These are phyloP conservation scores for Talaromyces liani DNA, from an alignment of 495 filamentous ascomycete species.

Conservation along the genomic window DNA sequence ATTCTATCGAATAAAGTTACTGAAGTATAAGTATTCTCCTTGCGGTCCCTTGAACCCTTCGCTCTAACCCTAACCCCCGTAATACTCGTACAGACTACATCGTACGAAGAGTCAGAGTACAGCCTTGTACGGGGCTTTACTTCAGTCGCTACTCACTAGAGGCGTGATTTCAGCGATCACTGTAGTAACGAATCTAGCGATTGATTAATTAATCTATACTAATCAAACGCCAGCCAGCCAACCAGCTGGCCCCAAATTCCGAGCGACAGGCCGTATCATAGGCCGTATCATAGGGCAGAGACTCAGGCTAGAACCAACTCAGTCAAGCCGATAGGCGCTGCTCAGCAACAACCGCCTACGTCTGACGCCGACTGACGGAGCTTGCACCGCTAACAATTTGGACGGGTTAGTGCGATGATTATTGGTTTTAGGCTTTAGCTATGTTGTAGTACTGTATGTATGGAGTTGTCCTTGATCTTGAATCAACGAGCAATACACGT, in stretches of 20 bases:
- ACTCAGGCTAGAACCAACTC: neutral
- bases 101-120: neutral
- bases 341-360: neutral
- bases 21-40: neutral
- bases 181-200: slow-evolving; percentile 1
- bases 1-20: neutral
- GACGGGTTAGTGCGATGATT: neutral
- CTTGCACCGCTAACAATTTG: neutral
- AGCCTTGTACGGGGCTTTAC: neutral
- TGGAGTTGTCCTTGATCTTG: neutral
- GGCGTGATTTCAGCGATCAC: neutral
- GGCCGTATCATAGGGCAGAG: neutral
- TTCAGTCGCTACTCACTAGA: no score
- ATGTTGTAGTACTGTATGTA: neutral
- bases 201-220: neutral
- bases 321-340: neutral
- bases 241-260: neutral
- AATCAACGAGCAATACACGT: neutral
- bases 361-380: neutral
- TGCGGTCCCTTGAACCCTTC: neutral
- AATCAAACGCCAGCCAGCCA: neutral
- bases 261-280: neutral
- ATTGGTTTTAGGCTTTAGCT: neutral
- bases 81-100: neutral
- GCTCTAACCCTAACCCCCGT: neutral